These are phyloP conservation scores for Didymella keratinophila DNA, from an alignment of 2,329 filamentous ascomycete species.

Conservation along the genomic window DNA sequence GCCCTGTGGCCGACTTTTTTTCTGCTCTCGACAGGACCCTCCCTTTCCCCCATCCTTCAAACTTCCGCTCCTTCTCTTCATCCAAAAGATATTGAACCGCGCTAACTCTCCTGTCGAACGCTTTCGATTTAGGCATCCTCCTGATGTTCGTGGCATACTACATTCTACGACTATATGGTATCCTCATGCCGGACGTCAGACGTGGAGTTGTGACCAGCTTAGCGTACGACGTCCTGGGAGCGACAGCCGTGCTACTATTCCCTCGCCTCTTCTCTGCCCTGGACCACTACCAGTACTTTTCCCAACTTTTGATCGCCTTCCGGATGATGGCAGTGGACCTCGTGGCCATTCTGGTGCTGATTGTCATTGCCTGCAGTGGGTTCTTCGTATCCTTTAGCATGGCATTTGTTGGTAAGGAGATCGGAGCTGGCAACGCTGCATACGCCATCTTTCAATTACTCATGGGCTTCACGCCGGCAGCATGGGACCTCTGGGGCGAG, in stretches of 20 bases:
- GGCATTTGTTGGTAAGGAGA: slow-evolving; percentile 73
- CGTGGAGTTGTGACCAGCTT: slow-evolving; percentile 76
- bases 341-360: slow-evolving; percentile 81
- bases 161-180: slow-evolving; percentile 85
- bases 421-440: slow-evolving; percentile 76
- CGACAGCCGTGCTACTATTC: slow-evolving; percentile 87
- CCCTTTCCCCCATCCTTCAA: too few species aligned
- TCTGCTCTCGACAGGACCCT: too few species aligned
- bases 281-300: slow-evolving; percentile 96
- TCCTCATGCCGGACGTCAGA: slow-evolving; percentile 77
- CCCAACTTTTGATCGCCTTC: slow-evolving; percentile 91
- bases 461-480: slow-evolving; percentile 95
- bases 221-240: slow-evolving; percentile 93
- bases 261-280: slow-evolving; percentile 91
- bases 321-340: slow-evolving; percentile 92
- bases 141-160: slow-evolving; percentile 88
- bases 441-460: slow-evolving; percentile 93
- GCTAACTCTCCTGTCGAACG: slow-evolving; percentile 73
- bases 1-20: too few species aligned
- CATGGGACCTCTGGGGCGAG: slow-evolving; percentile 86
- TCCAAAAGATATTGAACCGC: too few species aligned
- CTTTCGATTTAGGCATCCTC: slow-evolving; percentile 90
- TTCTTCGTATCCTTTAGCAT: slow-evolving; percentile 96
- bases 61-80: too few species aligned
- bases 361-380: slow-evolving; percentile 87